phyloP scores from a whole-genome alignment of 1,284 basidiomycete genomes.

The Cryptococcus sp. region DNA sequence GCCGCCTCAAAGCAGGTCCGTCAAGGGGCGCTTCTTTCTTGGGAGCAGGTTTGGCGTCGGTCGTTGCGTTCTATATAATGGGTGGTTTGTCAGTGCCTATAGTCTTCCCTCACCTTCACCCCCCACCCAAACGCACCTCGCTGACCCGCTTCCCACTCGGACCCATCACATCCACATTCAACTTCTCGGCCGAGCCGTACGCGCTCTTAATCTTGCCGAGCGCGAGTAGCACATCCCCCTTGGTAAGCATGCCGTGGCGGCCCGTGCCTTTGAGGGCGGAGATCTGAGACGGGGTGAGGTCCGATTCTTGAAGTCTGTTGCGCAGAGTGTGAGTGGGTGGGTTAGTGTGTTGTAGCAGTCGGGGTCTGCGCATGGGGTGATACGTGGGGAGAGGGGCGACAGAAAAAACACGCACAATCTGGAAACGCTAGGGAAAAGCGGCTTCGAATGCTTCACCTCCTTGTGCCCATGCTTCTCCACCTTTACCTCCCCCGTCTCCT shows the following conservation, averaged over 20 bases:
- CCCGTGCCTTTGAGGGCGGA: slow-evolving; percentile 62
- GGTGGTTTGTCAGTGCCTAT: background rate
- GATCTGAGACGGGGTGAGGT: slow-evolving; percentile 48
- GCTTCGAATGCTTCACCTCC: slow-evolving; percentile 37
- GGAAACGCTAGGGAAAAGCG: slow-evolving; percentile 45
- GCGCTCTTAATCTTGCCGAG: slow-evolving; percentile 64
- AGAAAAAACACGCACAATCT: slow-evolving; percentile 36
- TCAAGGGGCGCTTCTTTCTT: slow-evolving; percentile 57
- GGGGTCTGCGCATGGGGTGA: background rate
- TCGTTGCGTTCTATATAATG: background rate
- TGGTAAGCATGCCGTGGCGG: slow-evolving; percentile 81
- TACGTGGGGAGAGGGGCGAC: background rate
- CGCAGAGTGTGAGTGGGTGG: too few species aligned
- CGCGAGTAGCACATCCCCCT: slow-evolving; percentile 79
- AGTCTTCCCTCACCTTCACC: too few species aligned
- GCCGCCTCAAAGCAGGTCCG: slow-evolving; percentile 63
- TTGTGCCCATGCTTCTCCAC: slow-evolving; percentile 28
- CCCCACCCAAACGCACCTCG: slow-evolving; percentile 25
- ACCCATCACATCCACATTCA: slow-evolving; percentile 51
- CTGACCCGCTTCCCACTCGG: slow-evolving; percentile 37
- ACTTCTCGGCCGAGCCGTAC: slow-evolving; percentile 71
- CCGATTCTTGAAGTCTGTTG: slow-evolving; percentile 43
- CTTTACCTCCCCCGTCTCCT: slow-evolving; percentile 8
- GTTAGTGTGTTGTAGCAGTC: background rate
- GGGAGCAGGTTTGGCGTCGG: background rate